Percentiles rank a stretch among this genome's conserved stretches.
phyloP scores from a whole-genome alignment of 2,329 filamentous ascomycete species.

The Beauveria varroae region DNA sequence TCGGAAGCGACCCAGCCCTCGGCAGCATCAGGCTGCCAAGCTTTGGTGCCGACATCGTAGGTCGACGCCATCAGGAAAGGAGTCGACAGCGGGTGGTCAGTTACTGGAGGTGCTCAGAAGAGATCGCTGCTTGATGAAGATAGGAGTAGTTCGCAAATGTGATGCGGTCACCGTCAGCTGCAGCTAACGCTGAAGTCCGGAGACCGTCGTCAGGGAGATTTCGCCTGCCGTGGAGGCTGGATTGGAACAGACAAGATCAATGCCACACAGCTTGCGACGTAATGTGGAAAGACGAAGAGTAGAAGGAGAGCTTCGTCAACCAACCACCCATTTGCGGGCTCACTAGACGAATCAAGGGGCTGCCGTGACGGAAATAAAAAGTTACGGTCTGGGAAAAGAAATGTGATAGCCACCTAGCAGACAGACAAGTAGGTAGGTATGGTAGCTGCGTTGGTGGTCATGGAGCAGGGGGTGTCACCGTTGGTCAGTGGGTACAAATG shows the following conservation, averaged over 20 bases:
- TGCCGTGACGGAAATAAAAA: constrained; percentile 1
- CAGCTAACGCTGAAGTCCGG: not conserved
- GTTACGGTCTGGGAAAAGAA: not conserved
- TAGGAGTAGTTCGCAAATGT: not conserved
- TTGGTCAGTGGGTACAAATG: constrained; percentile 6
- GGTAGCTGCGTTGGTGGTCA: not conserved
- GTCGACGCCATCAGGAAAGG: constrained; percentile 71
- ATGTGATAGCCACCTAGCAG: not conserved
- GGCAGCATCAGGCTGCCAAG: constrained; percentile 93
- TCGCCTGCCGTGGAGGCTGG: not conserved
- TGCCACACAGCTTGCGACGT: not conserved
- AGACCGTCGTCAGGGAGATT: not conserved
- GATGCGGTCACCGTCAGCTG: constrained; percentile 1
- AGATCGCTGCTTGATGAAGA: not conserved
- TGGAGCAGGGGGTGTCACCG: constrained; percentile 10
- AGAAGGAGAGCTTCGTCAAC: not conserved
- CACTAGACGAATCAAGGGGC: constrained; percentile 3
- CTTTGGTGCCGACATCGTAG: constrained; percentile 94
- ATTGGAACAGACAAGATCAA: constrained; percentile 1
- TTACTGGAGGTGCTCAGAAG: not conserved
- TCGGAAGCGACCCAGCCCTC: constrained; percentile 98
- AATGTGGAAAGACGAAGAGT: not conserved
- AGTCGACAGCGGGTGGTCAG: not conserved
- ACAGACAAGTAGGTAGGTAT: not conserved
- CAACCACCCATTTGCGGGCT: not conserved